A percentile compares a stretch with the other conserved stretches of the same genome.
Conservation (phyloP, 768 basidiomycete species). For the Auricularia sp. region DNA sequence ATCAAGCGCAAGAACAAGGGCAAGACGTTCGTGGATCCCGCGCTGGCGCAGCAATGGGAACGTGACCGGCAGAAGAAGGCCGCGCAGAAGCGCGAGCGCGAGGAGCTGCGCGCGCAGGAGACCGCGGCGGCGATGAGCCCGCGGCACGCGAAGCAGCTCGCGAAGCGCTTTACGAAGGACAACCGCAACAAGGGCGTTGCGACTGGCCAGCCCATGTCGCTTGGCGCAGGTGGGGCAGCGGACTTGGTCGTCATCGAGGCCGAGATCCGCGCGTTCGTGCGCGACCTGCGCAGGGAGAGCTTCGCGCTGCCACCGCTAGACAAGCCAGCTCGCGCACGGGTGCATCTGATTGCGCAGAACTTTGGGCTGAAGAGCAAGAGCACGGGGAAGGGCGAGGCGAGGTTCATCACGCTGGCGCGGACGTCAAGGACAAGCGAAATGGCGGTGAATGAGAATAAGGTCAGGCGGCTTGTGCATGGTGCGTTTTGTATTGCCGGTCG, state of each 20-base stretch:
- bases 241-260: constrained; percentile 59
- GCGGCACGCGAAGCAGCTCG: constrained; percentile 53
- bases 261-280: constrained; percentile 63
- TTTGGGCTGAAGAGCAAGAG: constrained; percentile 71
- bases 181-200: constrained; percentile 29
- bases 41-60: constrained; percentile 64
- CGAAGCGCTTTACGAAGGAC: constrained; percentile 36
- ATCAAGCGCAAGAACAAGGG: constrained; percentile 40
- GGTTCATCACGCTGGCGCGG: constrained; percentile 73
- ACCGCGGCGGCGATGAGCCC: constrained; percentile 53
- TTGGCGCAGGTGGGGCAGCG: constrained; percentile 30
- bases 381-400: constrained; percentile 51
- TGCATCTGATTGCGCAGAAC: constrained; percentile 72
- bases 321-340: constrained; percentile 55
- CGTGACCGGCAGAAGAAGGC: constrained; percentile 80
- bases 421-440: constrained; percentile 46
- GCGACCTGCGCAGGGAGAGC: constrained; percentile 36
- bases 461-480: constrained; percentile 31
- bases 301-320: constrained; percentile 74
- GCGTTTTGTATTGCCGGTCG: constrained; percentile 17
- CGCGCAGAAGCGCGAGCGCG: constrained; percentile 55
- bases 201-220: constrained; percentile 12
- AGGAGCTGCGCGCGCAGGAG: constrained; percentile 40
- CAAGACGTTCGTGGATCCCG: constrained; percentile 31
- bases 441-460: constrained; percentile 48